Evolutionary conservation across 1,139 yeast genomes (phyloP).

Genomic region (Candida smagusa): DNA sequence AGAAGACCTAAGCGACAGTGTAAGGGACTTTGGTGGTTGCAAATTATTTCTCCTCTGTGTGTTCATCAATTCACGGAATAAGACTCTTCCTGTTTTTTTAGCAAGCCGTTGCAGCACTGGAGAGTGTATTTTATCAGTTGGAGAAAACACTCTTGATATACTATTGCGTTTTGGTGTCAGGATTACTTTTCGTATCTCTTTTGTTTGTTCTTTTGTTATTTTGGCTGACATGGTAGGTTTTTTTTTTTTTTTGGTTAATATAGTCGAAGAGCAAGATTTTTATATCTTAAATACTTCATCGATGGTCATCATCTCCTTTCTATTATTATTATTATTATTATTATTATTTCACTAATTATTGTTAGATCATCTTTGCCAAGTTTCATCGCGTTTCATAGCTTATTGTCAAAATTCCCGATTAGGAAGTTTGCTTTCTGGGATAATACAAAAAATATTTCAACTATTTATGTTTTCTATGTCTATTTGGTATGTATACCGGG

Average conservation of each 20-base stretch:
- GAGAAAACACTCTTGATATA: slow-evolving; percentile 1
- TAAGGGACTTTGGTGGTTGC: neutral
- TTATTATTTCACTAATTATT: neutral
- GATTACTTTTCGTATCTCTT: neutral
- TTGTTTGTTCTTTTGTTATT: neutral
- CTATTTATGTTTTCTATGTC: slow-evolving; percentile 7
- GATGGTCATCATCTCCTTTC: too few relatives aligned
- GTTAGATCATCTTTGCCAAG: neutral
- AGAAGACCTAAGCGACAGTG: neutral
- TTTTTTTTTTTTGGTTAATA: too few relatives aligned
- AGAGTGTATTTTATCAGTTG: slow-evolving; percentile 4
- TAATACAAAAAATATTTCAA: neutral
- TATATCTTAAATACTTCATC: too few relatives aligned
- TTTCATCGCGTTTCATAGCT: neutral
- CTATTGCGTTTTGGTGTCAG: neutral
- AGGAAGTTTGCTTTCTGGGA: slow-evolving; percentile 1
- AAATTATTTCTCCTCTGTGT: neutral
- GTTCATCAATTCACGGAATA: slow-evolving; percentile 1
- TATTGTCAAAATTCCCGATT: neutral
- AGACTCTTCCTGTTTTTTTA: neutral
- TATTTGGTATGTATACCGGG: slow-evolving; percentile 27
- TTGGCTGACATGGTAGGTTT: too few relatives aligned
- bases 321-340: neutral
- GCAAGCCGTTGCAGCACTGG: slow-evolving; percentile 4
- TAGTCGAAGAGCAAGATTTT: too few relatives aligned